A percentile compares a stretch with the other conserved stretches of the same genome.
Evolutionary conservation across 352 stramenopile species (phyloP).

Genomic region (Thalassiosira allenii): DNA sequence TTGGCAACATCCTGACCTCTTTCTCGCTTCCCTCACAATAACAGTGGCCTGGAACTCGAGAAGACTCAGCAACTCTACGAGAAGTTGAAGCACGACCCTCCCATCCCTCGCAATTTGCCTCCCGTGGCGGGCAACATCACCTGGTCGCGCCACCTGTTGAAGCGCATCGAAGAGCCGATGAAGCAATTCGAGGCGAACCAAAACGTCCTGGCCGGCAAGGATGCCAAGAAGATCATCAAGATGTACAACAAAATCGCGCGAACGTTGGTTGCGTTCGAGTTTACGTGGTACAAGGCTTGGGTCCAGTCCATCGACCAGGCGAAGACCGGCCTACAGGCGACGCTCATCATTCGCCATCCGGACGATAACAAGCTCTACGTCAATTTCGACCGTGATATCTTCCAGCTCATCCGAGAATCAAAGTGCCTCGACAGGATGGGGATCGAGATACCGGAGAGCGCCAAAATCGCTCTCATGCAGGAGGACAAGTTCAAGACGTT

Average conservation of each 20-base stretch:
- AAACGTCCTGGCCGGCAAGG: constrained; percentile 93
- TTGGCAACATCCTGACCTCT: too few species aligned
- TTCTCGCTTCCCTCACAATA: too few species aligned
- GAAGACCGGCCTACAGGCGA: constrained; percentile 97
- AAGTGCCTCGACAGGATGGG: constrained; percentile 98
- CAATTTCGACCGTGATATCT: constrained; percentile 98
- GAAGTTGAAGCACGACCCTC: constrained; percentile 97
- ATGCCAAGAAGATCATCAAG: constrained; percentile 97
- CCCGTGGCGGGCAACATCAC: constrained; percentile 98
- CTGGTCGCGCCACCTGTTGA: constrained; percentile 96
- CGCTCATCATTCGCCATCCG: constrained; percentile 98
- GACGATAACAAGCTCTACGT: constrained; percentile 98
- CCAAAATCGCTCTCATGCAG: constrained; percentile 96
- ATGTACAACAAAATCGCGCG: constrained; percentile 99
- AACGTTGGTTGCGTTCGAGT: constrained; percentile 98
- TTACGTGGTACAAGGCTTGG: constrained; percentile 99
- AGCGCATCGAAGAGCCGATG: constrained; percentile 99
- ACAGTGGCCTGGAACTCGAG: constrained; percentile 95
- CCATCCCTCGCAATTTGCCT: constrained; percentile 95
- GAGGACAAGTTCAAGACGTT: constrained; percentile 99
- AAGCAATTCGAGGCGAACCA: constrained; percentile 99
- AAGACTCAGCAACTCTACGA: constrained; percentile 98
- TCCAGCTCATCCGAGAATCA: constrained; percentile 96
- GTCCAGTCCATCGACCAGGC: constrained; percentile 97
- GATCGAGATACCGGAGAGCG: constrained; percentile 97